Base-by-base conservation (phyloP, 192 early-diverging fungal species). In the Geosiphon pyriformis region DNA sequence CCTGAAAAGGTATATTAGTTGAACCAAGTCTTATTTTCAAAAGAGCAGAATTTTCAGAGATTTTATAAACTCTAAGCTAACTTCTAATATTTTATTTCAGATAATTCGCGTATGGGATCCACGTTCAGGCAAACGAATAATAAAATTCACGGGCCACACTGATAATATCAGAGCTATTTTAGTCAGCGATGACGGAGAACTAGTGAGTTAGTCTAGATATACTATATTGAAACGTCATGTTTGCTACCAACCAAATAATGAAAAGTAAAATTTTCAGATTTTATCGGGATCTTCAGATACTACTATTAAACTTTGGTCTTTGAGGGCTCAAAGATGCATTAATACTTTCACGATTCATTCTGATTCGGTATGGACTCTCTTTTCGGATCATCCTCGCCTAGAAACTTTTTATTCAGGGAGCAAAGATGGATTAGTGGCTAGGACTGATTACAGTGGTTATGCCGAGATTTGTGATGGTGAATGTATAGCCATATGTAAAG, bases 281-380 rank as follows among this genome's bases (percentile, higher is more conserved):
- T 77, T 98, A 20, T 94, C 92, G 0, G 93, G 90, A 12, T 99
- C 96, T 0, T 92, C 91, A 1, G 96, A 99, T 75, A 83, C 92
- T 1, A 94, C 96, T 0, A 92, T 98, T 58, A 99, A 99, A 74
- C 80, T 98, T n/a, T 99, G 95, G 96, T 92, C 91, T 33, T 80
- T 96, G 42, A 85, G 83, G 33, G 86, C 90, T 29, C 86, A 92
- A 66, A 85, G 93, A 15, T 95, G 94, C 62, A 74, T 98, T 46
- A 86, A 88, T 2, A 97, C 95, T 0, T 98, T 87, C 67, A 86
- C 91, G 3, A 94, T 94, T 67, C 89, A 90, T 68, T 82, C 83
- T 23, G 89, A 92, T 71, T 92, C 91, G 18, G 87, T 97, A 8
- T 99, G 94, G 95, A 88, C 90, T 25, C 78, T 99, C 17, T 84